A percentile compares a stretch with the other conserved stretches of the same genome.
phyloP scores from a whole-genome alignment of 2,329 filamentous ascomycete species.

The Monosporascus sp. region DNA sequence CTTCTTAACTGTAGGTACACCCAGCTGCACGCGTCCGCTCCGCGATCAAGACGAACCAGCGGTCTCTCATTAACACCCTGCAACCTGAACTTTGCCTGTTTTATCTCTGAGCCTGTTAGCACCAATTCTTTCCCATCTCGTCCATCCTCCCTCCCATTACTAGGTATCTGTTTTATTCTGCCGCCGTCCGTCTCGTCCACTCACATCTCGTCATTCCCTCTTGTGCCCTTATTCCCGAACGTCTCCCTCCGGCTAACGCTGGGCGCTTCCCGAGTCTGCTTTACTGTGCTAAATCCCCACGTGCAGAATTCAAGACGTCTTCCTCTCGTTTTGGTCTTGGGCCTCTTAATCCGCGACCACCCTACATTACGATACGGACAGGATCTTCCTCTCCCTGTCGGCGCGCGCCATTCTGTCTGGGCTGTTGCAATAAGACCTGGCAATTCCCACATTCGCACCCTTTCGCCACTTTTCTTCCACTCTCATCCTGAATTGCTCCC shows the following conservation, averaged over 20 bases:
- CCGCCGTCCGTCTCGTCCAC: slow-evolving; percentile 9
- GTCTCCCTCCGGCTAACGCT: slow-evolving; percentile 14
- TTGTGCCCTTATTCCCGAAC: slow-evolving; percentile 1
- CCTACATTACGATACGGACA: slow-evolving; percentile 4
- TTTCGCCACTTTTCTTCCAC: slow-evolving; percentile 26
- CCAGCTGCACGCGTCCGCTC: slow-evolving; percentile 26
- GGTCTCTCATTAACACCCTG: slow-evolving; percentile 1
- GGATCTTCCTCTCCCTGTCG: background rate
- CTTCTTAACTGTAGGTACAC: slow-evolving; percentile 14
- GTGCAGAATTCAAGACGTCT: slow-evolving; percentile 21
- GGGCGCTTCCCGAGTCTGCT: slow-evolving; percentile 19
- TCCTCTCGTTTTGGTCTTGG: slow-evolving; percentile 10
- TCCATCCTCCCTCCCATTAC: background rate
- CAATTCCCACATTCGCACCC: slow-evolving; percentile 20
- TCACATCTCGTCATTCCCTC: slow-evolving; percentile 2
- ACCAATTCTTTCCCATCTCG: slow-evolving; percentile 6
- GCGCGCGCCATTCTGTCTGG: background rate
- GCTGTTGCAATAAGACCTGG: slow-evolving; percentile 27
- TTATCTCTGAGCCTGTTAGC: slow-evolving; percentile 18
- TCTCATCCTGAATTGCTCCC: slow-evolving; percentile 13
- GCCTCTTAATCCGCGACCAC: slow-evolving; percentile 24
- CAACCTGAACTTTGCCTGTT: slow-evolving; percentile 8
- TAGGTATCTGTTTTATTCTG: background rate
- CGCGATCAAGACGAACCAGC: slow-evolving; percentile 14
- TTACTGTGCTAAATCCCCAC: slow-evolving; percentile 19